Base-by-base conservation (phyloP, 371 early-diverging fungal species). In the Haplosporangium sp. region DNA sequence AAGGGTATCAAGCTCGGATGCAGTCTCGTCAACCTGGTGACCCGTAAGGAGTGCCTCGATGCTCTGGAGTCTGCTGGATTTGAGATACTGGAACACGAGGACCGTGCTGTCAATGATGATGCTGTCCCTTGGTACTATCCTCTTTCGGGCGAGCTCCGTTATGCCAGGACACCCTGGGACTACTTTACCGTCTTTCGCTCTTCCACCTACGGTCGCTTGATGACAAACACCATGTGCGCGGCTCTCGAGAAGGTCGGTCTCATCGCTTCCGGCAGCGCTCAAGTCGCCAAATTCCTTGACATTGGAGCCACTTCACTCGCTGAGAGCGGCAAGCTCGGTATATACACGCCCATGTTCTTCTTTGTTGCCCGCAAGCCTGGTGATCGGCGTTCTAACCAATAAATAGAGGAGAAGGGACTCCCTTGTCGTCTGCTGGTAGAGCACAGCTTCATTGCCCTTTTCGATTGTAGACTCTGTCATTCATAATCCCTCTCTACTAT, bases 331-430 rank as follows among this genome's bases (percentile, higher is more conserved):
- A 84, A 85, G 70, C 64, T 87, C 65, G 86, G 90, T 58, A 82
- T 97, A 59, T 96, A 96, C 67, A 96, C 96, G 16, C 97, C 97
- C 72, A 96, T 96, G 96, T 96, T 92, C 86, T 90, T 93, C 84
- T 94, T 96, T 77, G 91, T 94, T 60, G 96, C 92, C 57, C 88
- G 91, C 69, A 97, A 97, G 85, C 97, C 97, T 41, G 43, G n/a
- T n/a, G n/a, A n/a, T n/a, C n/a, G n/a, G n/a, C n/a, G n/a, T n/a
- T n/a, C n/a, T n/a, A n/a, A n/a, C n/a, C n/a, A n/a, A n/a, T n/a
- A n/a, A n/a, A n/a, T n/a, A n/a, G n/a, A n/a, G n/a, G n/a, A n/a
- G n/a, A n/a, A n/a, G n/a, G n/a, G n/a, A n/a, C n/a, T n/a, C n/a
- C n/a, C n/a, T n/a, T n/a, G n/a, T n/a, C n/a, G n/a, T n/a, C n/a